Evolutionary conservation across 768 basidiomycete species (phyloP).

Genomic region (Lentinula boryana): DNA sequence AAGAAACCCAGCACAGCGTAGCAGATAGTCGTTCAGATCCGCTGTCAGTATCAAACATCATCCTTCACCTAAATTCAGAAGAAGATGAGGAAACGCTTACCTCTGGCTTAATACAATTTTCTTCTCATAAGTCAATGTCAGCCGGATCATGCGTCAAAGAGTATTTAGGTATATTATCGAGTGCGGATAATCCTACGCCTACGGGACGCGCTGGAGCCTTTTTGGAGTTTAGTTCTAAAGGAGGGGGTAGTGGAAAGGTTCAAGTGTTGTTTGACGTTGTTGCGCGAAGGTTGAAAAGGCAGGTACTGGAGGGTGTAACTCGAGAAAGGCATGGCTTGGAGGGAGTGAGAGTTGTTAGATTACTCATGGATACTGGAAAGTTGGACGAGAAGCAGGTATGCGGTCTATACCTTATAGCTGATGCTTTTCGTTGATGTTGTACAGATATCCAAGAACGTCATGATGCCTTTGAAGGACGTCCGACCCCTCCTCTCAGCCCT

Average conservation of each 20-base stretch:
- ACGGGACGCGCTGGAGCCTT: slow-evolving; percentile 67
- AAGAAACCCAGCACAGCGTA: slow-evolving; percentile 53
- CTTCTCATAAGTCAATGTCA: slow-evolving; percentile 49
- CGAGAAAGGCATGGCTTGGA: slow-evolving; percentile 79
- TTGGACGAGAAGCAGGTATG: slow-evolving; percentile 91
- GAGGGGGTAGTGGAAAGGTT: slow-evolving; percentile 40
- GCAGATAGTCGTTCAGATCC: slow-evolving; percentile 65
- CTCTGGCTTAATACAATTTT: slow-evolving; percentile 52
- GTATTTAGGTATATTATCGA: slow-evolving; percentile 75
- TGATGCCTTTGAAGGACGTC: slow-evolving; percentile 88
- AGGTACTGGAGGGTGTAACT: slow-evolving; percentile 71
- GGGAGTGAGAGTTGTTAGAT: slow-evolving; percentile 75
- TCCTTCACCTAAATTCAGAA: slow-evolving; percentile 43
- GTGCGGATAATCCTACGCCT: slow-evolving; percentile 76
- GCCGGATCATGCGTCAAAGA: slow-evolving; percentile 63
- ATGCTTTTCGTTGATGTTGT: background rate
- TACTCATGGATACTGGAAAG: slow-evolving; percentile 79
- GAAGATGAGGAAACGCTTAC: slow-evolving; percentile 52
- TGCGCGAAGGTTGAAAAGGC: slow-evolving; percentile 56
- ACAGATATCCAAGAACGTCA: slow-evolving; percentile 64
- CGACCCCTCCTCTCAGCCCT: slow-evolving; percentile 76
- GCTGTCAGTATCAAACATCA: slow-evolving; percentile 58
- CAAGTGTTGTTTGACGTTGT: slow-evolving; percentile 78
- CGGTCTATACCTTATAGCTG: background rate
- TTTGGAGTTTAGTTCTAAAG: slow-evolving; percentile 53